Evolutionary conservation across 176 grass and related monocot genomes (phyloP), one percentile per base, ranked within the genome.

Genomic region (Triticum timopheevii): DNA sequence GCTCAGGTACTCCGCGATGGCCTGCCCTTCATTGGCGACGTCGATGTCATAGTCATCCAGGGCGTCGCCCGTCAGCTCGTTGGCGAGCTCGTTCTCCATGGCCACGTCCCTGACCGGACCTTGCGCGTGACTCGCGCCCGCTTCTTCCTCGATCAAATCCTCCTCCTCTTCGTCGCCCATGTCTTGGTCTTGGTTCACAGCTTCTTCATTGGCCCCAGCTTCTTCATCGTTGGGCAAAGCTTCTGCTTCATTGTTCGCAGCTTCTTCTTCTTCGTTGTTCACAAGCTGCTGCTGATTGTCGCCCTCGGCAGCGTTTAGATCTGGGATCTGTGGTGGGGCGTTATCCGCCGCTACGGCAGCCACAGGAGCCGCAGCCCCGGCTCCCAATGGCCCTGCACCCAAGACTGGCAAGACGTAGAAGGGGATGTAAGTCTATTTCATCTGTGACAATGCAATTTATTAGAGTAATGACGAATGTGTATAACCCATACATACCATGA

Each of bases 31-130:
- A 4, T 90, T 84, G 15, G 64, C 87, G 30, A 96, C 80, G 27
- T 99, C 92, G 58, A 99, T 88, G 84, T 99, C 94, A 31, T 99
- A 99, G 82, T 99, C 97, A 25, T 90, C 92, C 6, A 99, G 73
- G 25, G 90, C 84, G 65, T 99, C 92, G 17, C 97, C 94, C 6
- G 69, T 92, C 34, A 99, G 80, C 69, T 93, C 89, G 73, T 89
- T 80, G 45, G 92, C 90, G 68, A 99, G 87, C 68, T 99, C 97
- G 74, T 62, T 77, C 84, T 99, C 97, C 87, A 93, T 92, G 2
- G 27, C 64, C 50, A 72, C 82, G 35, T 99, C 97, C 83, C 92
- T 94, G 50, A 10, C 76, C 79, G 64, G 45, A 30, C 13, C 70
- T 45, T 68, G 58, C 13, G 52, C 13, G 33, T 65, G 39, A 33